Percentiles rank a stretch among this genome's conserved stretches.
These are phyloP conservation scores for Tolypocladium tundrense DNA, from an alignment of 2,329 filamentous ascomycete species.

Conservation along the genomic window DNA sequence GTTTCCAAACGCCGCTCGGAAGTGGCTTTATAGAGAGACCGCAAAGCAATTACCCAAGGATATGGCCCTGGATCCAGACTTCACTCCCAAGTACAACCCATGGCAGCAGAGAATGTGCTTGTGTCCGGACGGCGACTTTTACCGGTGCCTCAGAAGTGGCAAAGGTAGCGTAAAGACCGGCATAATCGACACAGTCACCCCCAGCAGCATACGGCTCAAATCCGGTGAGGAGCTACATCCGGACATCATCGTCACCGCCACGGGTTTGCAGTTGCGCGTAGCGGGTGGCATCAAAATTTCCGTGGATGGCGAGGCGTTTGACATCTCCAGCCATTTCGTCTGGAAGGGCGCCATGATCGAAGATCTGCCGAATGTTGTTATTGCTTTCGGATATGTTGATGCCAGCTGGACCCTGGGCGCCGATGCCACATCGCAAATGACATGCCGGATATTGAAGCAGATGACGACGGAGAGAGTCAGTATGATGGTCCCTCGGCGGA, in stretches of 20 bases:
- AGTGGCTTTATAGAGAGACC: constrained; percentile 33
- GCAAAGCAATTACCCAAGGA: constrained; percentile 36
- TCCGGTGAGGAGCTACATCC: constrained; percentile 39
- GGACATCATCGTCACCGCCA: constrained; percentile 58
- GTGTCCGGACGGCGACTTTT: constrained; percentile 42
- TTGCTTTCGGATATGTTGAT: constrained; percentile 54
- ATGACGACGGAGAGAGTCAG: no score
- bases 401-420: constrained; percentile 54
- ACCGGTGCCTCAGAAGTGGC: constrained; percentile 26
- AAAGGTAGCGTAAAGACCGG: constrained; percentile 35
- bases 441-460: no score
- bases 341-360: constrained; percentile 55
- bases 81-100: constrained; percentile 50
- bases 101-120: constrained; percentile 69
- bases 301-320: constrained; percentile 39
- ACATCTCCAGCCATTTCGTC: constrained; percentile 35
- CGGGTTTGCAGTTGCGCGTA: constrained; percentile 48
- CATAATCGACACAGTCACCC: constrained; percentile 35
- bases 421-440: constrained; percentile 12
- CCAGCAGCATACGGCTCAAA: constrained; percentile 29
- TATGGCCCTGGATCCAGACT: constrained; percentile 46
- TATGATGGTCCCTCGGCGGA: no score
- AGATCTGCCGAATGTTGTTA: constrained; percentile 48
- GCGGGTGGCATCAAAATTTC: constrained; percentile 37
- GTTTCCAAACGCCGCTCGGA: constrained; percentile 40